These are phyloP conservation scores for Conringia planisiliqua DNA, from an alignment of 345 rosid species.

Conservation along the genomic window DNA sequence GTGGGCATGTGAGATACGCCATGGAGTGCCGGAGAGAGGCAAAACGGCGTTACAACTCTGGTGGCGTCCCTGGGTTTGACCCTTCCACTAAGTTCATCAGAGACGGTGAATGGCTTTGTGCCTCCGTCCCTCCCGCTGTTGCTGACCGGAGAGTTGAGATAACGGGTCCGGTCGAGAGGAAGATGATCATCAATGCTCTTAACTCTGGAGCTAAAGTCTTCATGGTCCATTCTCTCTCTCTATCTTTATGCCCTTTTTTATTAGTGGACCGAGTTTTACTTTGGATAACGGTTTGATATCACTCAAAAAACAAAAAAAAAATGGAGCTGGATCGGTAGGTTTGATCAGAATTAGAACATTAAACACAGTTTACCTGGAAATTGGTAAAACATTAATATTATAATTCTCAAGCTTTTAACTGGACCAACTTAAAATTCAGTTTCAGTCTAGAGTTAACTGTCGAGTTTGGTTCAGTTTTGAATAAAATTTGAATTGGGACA, in stretches of 20 bases:
- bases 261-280: neutral
- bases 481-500: no score
- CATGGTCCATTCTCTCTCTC: constrained; percentile 46
- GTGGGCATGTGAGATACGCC: constrained; percentile 60
- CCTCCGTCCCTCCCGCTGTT: constrained; percentile 62
- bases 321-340: neutral
- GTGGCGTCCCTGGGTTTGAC: constrained; percentile 69
- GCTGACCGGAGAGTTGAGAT: constrained; percentile 85
- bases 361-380: neutral
- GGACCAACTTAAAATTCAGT: no score
- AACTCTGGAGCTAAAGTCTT: constrained; percentile 96
- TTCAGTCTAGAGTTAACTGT: no score
- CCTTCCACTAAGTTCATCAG: constrained; percentile 69
- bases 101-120: constrained; percentile 74
- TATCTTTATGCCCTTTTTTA: neutral
- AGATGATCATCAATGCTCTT: constrained; percentile 95
- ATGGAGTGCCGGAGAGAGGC: constrained; percentile 78
- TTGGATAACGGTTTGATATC: neutral
- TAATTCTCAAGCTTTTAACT: no score
- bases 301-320: neutral
- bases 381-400: neutral
- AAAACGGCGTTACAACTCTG: constrained; percentile 48
- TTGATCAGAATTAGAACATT: neutral
- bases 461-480: no score
- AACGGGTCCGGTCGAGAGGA: constrained; percentile 89